Conservation (phyloP, 768 basidiomycete species). For the Pleurotus pulmonarius region DNA sequence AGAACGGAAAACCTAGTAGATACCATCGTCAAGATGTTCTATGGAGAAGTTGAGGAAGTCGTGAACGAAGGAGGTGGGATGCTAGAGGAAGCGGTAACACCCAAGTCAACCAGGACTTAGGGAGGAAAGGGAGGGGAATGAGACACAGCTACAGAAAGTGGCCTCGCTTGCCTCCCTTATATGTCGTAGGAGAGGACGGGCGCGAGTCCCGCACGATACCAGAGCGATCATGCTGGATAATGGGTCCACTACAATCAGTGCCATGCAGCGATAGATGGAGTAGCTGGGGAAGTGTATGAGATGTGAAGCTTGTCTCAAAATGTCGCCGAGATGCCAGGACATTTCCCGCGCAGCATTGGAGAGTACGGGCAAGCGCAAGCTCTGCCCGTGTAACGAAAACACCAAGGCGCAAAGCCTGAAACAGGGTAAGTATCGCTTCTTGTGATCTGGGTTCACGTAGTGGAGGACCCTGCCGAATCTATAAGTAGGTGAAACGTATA, state of each 20-base stretch:
- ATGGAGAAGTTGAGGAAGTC: not conserved
- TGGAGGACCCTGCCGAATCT: too few species aligned
- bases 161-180: not conserved
- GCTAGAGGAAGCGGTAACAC: not conserved
- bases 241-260: not conserved
- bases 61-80: not conserved
- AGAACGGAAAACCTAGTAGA: not conserved
- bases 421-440: too few species aligned
- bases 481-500: too few species aligned
- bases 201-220: not conserved
- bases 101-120: slow-evolving; percentile 7
- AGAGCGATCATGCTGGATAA: not conserved
- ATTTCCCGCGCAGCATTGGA: too few species aligned
- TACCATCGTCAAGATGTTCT: not conserved
- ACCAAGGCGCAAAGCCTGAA: too few species aligned
- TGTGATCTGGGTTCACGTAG: too few species aligned
- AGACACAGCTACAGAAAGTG: not conserved
- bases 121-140: not conserved
- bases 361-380: too few species aligned
- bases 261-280: not conserved
- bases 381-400: too few species aligned
- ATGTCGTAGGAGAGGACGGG: too few species aligned
- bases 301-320: not conserved
- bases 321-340: slow-evolving; percentile 1
- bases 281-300: not conserved